Conservation (phyloP, 2,329 filamentous ascomycete genomes). For the Aspergillus viridinutans region DNA sequence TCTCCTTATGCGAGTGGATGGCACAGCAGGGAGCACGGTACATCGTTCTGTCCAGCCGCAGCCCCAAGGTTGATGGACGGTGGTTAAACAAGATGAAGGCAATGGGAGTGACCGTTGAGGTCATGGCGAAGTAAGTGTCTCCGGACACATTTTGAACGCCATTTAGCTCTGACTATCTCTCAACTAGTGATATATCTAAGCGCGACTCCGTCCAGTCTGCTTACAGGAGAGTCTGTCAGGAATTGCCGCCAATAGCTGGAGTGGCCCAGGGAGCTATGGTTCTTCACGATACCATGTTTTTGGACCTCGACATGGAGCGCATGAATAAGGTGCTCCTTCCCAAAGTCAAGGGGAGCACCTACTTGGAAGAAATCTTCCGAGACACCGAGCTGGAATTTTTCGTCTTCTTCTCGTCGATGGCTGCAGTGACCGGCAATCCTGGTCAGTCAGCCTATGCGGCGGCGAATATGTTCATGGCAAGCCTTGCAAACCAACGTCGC, state of each 20-base stretch:
- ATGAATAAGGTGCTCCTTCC: conserved; percentile 28
- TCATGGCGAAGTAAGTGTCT: background rate
- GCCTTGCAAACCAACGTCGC: conserved; percentile 35
- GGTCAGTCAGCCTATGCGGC: conserved; percentile 47
- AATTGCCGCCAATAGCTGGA: conserved; percentile 35
- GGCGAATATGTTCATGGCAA: conserved; percentile 43
- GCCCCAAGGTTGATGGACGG: conserved; percentile 17
- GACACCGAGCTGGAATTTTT: conserved; percentile 34
- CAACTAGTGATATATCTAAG: background rate
- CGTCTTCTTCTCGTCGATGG: conserved; percentile 32
- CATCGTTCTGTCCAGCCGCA: conserved; percentile 27
- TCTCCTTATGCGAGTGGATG: conserved; percentile 27
- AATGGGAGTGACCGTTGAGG: conserved; percentile 1
- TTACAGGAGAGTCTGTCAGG: conserved; percentile 19
- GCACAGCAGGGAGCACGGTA: conserved; percentile 21
- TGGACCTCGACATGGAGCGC: conserved; percentile 27
- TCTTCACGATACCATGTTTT: conserved; percentile 31
- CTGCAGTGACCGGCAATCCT: conserved; percentile 19
- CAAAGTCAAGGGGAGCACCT: conserved; percentile 36
- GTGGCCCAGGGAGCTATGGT: conserved; percentile 34
- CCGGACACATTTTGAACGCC: background rate
- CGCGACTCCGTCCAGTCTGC: conserved; percentile 18
- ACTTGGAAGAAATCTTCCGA: conserved; percentile 18
- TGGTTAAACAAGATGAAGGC: conserved; percentile 11
- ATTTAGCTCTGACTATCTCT: background rate